Percentiles rank a stretch among this genome's conserved stretches.
phyloP scores from a whole-genome alignment of 805 yeast species.

The Candida awuae region DNA sequence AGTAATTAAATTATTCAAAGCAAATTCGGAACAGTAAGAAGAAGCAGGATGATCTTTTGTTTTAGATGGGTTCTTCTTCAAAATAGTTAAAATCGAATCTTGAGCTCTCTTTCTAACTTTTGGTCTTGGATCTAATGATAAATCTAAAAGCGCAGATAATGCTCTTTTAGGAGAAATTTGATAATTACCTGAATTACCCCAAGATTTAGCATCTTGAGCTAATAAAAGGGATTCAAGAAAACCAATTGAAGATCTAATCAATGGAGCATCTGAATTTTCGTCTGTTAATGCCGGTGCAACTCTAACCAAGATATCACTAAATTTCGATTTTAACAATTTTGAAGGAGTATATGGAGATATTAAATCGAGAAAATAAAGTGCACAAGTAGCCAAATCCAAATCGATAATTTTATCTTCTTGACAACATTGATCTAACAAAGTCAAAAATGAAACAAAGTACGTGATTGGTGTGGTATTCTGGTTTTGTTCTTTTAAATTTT shows the following conservation, averaged over 20 bases:
- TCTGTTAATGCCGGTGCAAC: constrained; percentile 74
- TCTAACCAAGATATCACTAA: constrained; percentile 68
- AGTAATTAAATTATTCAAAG: constrained; percentile 46
- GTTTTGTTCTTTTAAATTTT: constrained; percentile 62
- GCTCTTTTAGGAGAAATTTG: constrained; percentile 74
- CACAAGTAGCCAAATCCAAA: constrained; percentile 56
- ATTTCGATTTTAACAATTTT: constrained; percentile 60
- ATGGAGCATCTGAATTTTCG: constrained; percentile 66
- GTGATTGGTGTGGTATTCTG: constrained; percentile 62
- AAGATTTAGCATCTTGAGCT: constrained; percentile 73
- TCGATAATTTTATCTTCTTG: constrained; percentile 48
- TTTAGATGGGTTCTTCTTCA: constrained; percentile 59
- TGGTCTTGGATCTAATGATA: constrained; percentile 83
- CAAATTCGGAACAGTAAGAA: constrained; percentile 57
- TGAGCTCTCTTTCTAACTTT: constrained; percentile 93
- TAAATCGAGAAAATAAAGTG: constrained; percentile 75
- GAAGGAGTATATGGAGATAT: constrained; percentile 69
- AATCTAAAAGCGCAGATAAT: constrained; percentile 64
- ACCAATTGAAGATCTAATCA: constrained; percentile 77
- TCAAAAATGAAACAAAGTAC: constrained; percentile 75
- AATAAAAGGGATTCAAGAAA: constrained; percentile 69
- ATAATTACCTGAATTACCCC: constrained; percentile 51
- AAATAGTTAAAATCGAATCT: constrained; percentile 67
- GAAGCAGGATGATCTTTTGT: constrained; percentile 72
- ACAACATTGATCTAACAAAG: constrained; percentile 71